A percentile compares a stretch with the other conserved stretches of the same genome.
Evolutionary conservation across 2,329 filamentous ascomycete species (phyloP).

Genomic region (Aspergillus fumigatiaffinis): DNA sequence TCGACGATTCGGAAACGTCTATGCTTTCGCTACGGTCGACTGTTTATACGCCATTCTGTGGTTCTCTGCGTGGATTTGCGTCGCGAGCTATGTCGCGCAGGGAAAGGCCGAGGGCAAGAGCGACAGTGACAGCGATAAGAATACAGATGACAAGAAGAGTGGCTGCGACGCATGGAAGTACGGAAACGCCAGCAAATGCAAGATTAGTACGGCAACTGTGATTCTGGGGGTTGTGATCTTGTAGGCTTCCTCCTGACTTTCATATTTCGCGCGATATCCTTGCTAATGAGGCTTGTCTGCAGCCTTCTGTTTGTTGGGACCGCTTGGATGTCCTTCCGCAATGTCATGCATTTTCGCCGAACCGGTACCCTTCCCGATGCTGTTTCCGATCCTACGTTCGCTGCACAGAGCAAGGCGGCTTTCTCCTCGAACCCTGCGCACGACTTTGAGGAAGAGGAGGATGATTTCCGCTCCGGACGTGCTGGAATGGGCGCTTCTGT

Average conservation of each 20-base stretch:
- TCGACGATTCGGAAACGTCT: constrained; percentile 56
- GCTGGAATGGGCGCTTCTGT: constrained; percentile 38
- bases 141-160: constrained; percentile 36
- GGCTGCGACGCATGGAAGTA: constrained; percentile 55
- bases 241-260: constrained; percentile 35
- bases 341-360: constrained; percentile 53
- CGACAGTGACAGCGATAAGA: constrained; percentile 21
- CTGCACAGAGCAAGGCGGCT: constrained; percentile 46
- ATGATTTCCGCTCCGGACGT: constrained; percentile 42
- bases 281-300: constrained; percentile 3
- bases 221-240: constrained; percentile 56
- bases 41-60: constrained; percentile 53
- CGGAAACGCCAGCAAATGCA: constrained; percentile 54
- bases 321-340: constrained; percentile 51
- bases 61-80: constrained; percentile 56
- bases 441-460: constrained; percentile 44
- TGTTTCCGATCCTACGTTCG: constrained; percentile 44
- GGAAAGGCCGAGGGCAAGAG: constrained; percentile 49
- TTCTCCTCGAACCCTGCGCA: constrained; percentile 46
- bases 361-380: constrained; percentile 52
- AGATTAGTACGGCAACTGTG: constrained; percentile 52
- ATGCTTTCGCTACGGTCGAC: constrained; percentile 56
- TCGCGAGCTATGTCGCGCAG: constrained; percentile 54
- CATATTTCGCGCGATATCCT: neutral
- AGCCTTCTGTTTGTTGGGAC: constrained; percentile 55